Evolutionary conservation across 2,329 filamentous ascomycete genomes (phyloP).

Genomic region (Xylaria sp.): DNA sequence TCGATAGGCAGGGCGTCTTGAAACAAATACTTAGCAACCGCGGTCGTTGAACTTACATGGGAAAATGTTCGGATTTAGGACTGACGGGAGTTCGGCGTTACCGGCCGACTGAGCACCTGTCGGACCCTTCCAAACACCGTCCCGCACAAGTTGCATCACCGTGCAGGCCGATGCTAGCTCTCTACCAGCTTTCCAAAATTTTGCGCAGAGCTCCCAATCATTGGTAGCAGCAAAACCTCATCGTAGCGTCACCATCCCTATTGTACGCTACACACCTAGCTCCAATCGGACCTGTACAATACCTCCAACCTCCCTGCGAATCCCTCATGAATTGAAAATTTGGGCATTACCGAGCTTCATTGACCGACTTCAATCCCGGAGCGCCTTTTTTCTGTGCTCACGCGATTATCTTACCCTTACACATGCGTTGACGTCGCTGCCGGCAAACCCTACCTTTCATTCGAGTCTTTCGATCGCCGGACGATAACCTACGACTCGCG

Average conservation of each 20-base stretch:
- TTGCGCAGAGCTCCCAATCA: slow-evolving; percentile 23
- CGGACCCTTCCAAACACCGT: slow-evolving; percentile 30
- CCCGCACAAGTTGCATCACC: slow-evolving; percentile 35
- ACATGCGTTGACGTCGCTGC: slow-evolving; percentile 9
- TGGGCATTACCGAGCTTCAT: background rate
- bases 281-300: background rate
- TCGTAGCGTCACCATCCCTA: slow-evolving; percentile 27
- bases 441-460: background rate
- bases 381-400: slow-evolving; percentile 12
- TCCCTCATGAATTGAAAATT: background rate
- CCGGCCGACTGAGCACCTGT: slow-evolving; percentile 16
- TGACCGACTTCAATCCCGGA: background rate
- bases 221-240: slow-evolving; percentile 24
- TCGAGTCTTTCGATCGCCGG: background rate
- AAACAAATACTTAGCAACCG: background rate
- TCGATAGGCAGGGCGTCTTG: background rate
- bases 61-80: slow-evolving; percentile 19
- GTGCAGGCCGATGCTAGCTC: slow-evolving; percentile 34
- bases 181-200: slow-evolving; percentile 31
- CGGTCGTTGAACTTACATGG: background rate
- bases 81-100: slow-evolving; percentile 31
- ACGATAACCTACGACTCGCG: background rate
- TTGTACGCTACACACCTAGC: background rate
- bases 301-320: background rate
- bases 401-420: slow-evolving; percentile 17